Evolutionary conservation across 768 basidiomycete genomes (phyloP), one percentile per base, ranked within the genome.

Genomic region (Tylopilus plumbeoviolaceoides): DNA sequence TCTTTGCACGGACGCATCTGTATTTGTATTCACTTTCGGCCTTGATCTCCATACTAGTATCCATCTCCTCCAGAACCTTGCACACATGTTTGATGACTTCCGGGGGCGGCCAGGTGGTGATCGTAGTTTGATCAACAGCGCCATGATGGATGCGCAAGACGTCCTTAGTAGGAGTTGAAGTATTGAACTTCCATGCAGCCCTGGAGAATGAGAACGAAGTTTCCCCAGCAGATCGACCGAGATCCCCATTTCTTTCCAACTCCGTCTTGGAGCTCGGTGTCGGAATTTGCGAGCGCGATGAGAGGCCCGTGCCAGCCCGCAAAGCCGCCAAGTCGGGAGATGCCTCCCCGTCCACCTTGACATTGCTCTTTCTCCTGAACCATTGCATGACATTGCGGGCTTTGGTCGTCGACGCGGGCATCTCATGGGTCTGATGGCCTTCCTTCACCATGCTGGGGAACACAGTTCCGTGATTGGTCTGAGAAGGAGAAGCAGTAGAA

Each of bases 321-420:
- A 54, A 2, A 1, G 50, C 12, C 4, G 51, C 56, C 7, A 55
- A 21, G 15, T 54, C 59, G 3, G 62, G 35, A 21, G 57, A 57
- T 27, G 52, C 62, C 23, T 63, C 71, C 46, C 53, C 59, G 38
- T 63, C 69, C 51, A 59, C 66, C 62, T 66, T 70, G 48, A 44
- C 67, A 3, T 82, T 86, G 63, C 83, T 85, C 71, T 79, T 81
- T 50, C 79, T 80, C 69, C 89, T 78, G 81, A 99, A 98, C 97
- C 97, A 99, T 59, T 94, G 87, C 95, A 98, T 98, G 48, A 99
- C 97, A 65, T 88, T 92, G 69, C 85, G 84, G 5, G 95, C 94
- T 69, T 94, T 89, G 71, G 80, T 85, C n/a, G 90, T 82, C 55
- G 89, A 85, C 15, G 85, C 89, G 2, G 79, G 78, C 72, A 86